Base-by-base conservation (phyloP, 2,329 filamentous ascomycete genomes). In the Apiospora sp. region DNA sequence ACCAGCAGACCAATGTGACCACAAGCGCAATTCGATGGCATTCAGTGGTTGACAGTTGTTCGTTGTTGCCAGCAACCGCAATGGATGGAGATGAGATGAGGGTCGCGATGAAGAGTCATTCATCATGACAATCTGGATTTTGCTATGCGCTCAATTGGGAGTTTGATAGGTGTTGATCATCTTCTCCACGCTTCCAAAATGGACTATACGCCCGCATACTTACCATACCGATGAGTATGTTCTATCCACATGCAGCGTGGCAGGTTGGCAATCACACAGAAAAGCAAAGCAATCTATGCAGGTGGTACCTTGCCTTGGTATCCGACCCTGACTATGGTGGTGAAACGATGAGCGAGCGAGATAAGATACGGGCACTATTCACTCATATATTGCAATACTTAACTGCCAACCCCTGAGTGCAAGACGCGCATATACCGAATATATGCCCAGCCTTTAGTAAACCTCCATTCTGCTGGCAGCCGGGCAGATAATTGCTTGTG, bases 61-160 rank as follows among this genome's bases (percentile, higher is more conserved):
- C 58, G 58, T 64, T 64, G 58, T 41, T 41, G 58, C 58, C 58
- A 64, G 58, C 34, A 64, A 24, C 22, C 22, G 58, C 34, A 10
- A 19, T 64, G 34, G 58, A 64, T 64, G 58, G 19, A 41, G 58
- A 64, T 64, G 58, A 64, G 58, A 64, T 64, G 34, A 64, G 58
- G 58, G 58, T 64, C 58, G 58, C 58, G 58, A 64, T 41, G 58
- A 64, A 64, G 58, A 64, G 58, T 64, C 58, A 64, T 64, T 64
- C 58, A 41, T 64, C 34, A 41, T 41, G 30, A 24, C 58, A 64
- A 64, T 13, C 58, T 64, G 30, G 19, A 41, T 64, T 41, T 41
- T n/a, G 34, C 58, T 24, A 64, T 64, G 58, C 19, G 34, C 58
- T 37, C 58, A 34, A 64, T 64, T n/a, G 51, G 51, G 58, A 41